Percentiles rank a stretch among this genome's conserved stretches.
These are phyloP conservation scores for Paracorniculantispora psalliotae DNA, from an alignment of 2,329 filamentous ascomycete species.

Conservation along the genomic window DNA sequence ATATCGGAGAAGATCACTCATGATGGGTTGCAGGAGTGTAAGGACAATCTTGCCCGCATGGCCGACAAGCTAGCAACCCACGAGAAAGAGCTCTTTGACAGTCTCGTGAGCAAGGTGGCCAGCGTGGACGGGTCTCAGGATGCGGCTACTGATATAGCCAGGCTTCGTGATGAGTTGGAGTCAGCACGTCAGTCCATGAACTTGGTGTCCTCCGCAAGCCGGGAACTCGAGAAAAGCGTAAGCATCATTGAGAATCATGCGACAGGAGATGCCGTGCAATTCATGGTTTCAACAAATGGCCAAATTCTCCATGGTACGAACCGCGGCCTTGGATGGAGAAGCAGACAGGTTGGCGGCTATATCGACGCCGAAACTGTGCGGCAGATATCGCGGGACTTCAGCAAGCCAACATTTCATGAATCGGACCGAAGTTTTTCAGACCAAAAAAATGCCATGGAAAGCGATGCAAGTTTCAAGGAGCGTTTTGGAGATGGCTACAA, in stretches of 20 bases:
- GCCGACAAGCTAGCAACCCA: neutral
- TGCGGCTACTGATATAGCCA: neutral
- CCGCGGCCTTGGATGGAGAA: conserved; percentile 14
- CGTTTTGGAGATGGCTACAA: conserved; percentile 14
- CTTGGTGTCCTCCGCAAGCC: conserved; percentile 14
- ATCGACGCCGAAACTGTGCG: conserved; percentile 17
- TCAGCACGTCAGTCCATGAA: conserved; percentile 14
- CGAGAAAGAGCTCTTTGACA: conserved; percentile 6
- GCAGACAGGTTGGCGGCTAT: conserved; percentile 17
- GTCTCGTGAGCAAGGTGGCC: neutral
- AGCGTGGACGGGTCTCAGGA: neutral
- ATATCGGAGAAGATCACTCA: conserved; percentile 11
- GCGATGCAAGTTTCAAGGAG: conserved; percentile 8
- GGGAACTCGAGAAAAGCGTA: conserved; percentile 14
- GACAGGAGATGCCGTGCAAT: conserved; percentile 19
- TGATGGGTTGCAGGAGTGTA: conserved; percentile 15
- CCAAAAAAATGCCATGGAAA: neutral
- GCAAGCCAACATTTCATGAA: neutral
- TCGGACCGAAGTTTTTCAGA: neutral
- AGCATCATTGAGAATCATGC: conserved; percentile 19
- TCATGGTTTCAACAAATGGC: conserved; percentile 17
- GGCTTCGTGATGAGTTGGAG: conserved; percentile 15
- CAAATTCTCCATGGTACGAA: conserved; percentile 19
- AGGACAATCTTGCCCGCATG: conserved; percentile 5
- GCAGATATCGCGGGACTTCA: conserved; percentile 16